Conservation (phyloP, 1,284 basidiomycete species). For the Ganoderma meredithae region DNA sequence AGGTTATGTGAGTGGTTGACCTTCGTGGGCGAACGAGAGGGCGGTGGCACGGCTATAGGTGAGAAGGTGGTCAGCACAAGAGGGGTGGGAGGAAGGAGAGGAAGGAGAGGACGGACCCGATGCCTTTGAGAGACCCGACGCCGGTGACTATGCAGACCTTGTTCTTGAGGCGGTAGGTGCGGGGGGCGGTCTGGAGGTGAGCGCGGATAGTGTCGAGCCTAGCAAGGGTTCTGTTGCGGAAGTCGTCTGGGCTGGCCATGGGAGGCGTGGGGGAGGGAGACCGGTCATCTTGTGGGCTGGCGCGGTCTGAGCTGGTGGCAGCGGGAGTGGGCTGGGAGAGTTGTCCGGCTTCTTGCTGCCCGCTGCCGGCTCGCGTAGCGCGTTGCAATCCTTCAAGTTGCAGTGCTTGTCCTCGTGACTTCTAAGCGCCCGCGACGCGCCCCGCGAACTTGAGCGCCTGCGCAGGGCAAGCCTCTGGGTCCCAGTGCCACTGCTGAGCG, state of each 20-base stretch:
- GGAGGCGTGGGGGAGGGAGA: background rate
- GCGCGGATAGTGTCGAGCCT: constrained; percentile 76
- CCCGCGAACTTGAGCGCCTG: too few relatives aligned
- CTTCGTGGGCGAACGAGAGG: constrained; percentile 83
- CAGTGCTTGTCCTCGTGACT: background rate
- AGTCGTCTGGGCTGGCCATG: constrained; percentile 47
- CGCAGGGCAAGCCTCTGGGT: too few relatives aligned
- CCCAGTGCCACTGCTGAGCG: too few relatives aligned
- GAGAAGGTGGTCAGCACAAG: background rate
- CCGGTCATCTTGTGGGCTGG: too few relatives aligned
- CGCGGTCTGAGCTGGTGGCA: too few relatives aligned
- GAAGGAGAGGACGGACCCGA: constrained; percentile 62
- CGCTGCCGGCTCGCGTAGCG: too few relatives aligned
- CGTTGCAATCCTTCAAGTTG: too few relatives aligned
- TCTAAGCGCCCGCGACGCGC: background rate
- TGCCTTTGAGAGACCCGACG: constrained; percentile 83
- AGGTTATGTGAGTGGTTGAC: constrained; percentile 45
- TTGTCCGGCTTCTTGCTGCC: constrained; percentile 1
- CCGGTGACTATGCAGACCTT: constrained; percentile 95
- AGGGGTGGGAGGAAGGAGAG: constrained; percentile 19
- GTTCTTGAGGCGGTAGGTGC: constrained; percentile 67
- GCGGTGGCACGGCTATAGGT: constrained; percentile 75
- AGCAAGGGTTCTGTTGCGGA: constrained; percentile 62
- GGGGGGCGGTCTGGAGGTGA: constrained; percentile 67
- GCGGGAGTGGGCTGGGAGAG: too few relatives aligned